Percentiles rank a stretch among this genome's conserved stretches.
Evolutionary conservation across 306 rosid species (phyloP).

Genomic region (Fragaria ananassa): DNA sequence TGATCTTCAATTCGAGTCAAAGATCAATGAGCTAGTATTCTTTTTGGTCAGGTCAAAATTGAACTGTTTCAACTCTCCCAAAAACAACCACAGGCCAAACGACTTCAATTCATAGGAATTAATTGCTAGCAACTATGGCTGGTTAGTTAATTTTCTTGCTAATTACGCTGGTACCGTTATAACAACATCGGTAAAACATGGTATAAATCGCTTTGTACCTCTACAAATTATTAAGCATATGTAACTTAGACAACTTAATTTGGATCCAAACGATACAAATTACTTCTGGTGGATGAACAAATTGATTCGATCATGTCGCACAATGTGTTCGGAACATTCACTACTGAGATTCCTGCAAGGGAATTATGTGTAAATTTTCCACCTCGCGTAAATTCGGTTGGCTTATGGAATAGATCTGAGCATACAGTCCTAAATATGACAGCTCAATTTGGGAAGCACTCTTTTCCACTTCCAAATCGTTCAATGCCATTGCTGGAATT

Average conservation of each 20-base stretch:
- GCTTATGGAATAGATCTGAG: conserved; percentile 23
- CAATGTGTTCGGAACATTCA: background rate
- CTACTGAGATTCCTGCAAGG: background rate
- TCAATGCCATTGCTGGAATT: conserved; percentile 33
- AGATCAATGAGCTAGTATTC: too few relatives aligned
- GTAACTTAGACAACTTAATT: background rate
- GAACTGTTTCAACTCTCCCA: too few relatives aligned
- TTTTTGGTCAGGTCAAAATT: too few relatives aligned
- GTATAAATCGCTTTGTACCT: background rate
- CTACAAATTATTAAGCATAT: background rate
- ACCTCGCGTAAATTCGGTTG: conserved; percentile 10
- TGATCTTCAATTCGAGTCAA: too few relatives aligned
- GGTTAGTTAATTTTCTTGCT: background rate
- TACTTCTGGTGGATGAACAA: background rate
- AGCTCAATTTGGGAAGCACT: background rate
- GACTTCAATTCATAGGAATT: too few relatives aligned
- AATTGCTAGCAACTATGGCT: background rate
- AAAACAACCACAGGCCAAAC: too few relatives aligned
- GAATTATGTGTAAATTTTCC: conserved; percentile 1
- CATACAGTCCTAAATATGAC: background rate
- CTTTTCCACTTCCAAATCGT: conserved; percentile 10
- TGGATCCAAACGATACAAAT: background rate
- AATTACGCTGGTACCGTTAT: background rate
- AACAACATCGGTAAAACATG: background rate
- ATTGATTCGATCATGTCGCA: background rate